Conservation (phyloP, 2,329 filamentous ascomycete species). For the Nectriaceae sp. region DNA sequence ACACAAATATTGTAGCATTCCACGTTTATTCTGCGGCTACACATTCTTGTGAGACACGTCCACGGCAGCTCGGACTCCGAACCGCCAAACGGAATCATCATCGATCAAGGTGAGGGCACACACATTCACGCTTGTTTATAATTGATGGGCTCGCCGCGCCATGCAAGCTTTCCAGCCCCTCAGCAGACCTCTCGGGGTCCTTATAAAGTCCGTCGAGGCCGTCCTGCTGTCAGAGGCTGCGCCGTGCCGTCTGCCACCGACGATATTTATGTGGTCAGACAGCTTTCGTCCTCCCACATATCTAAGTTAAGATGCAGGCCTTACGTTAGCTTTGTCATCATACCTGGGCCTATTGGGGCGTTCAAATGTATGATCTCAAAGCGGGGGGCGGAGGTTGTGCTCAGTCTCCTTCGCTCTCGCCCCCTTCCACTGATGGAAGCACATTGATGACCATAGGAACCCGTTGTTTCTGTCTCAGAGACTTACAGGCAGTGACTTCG, state of each 20-base stretch:
- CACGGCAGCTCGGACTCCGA: no score
- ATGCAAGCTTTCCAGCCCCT: background rate
- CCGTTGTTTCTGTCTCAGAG: constrained; percentile 5
- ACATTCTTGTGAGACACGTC: no score
- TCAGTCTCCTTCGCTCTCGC: background rate
- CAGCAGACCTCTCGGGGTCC: constrained; percentile 8
- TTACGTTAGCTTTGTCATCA: constrained; percentile 1
- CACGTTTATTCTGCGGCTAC: no score
- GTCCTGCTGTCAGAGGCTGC: background rate
- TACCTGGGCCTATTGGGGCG: no score
- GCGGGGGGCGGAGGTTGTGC: constrained; percentile 1
- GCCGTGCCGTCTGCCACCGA: background rate
- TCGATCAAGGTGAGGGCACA: no score
- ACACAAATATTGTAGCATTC: no score
- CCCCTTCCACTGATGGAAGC: constrained; percentile 16
- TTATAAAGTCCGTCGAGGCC: constrained; percentile 9
- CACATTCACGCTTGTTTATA: no score
- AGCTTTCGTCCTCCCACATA: constrained; percentile 1
- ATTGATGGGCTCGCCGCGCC: no score
- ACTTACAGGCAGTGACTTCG: background rate
- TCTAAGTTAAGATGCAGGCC: constrained; percentile 5
- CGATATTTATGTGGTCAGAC: background rate
- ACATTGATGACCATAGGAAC: constrained; percentile 9
- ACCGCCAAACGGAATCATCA: no score
- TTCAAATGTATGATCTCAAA: background rate